Conservation (phyloP, 176 grass and related monocot species). For the Microstegium vimineum region DNA sequence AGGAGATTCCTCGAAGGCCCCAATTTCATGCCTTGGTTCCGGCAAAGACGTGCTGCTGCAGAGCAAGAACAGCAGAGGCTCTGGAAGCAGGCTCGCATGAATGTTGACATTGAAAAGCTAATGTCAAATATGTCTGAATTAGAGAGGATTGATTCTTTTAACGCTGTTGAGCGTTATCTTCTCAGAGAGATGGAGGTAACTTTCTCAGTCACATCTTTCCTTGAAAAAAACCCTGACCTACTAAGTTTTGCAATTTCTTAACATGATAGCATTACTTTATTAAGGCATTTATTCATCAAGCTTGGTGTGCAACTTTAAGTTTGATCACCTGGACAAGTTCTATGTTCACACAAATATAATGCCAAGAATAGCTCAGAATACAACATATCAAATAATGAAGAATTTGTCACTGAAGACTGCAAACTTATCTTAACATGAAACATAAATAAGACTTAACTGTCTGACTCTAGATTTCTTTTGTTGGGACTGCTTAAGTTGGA, state of each 20-base stretch:
- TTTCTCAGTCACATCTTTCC: neutral
- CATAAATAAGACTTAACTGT: neutral
- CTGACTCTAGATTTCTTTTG: neutral
- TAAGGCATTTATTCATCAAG: neutral
- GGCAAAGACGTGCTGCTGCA: constrained; percentile 65
- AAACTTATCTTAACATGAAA: neutral
- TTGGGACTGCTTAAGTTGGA: neutral
- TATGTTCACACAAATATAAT: constrained; percentile 10
- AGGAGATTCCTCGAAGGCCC: constrained; percentile 82
- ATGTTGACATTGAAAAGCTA: constrained; percentile 67
- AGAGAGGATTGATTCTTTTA: constrained; percentile 94
- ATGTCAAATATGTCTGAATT: constrained; percentile 85
- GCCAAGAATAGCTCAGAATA: neutral
- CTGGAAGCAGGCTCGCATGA: constrained; percentile 85
- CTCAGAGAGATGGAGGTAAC: constrained; percentile 82
- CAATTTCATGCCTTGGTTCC: constrained; percentile 99
- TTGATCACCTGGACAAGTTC: neutral
- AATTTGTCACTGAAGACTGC: neutral
- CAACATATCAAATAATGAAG: neutral
- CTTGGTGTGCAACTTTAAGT: neutral
- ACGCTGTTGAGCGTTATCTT: constrained; percentile 80
- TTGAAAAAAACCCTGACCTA: neutral
- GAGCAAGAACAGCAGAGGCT: constrained; percentile 80
- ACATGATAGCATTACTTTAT: neutral
- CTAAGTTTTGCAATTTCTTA: neutral